A percentile compares a stretch with the other conserved stretches of the same genome.
Conservation (phyloP, 2,329 filamentous ascomycete genomes). For the Fusarium robinianum region DNA sequence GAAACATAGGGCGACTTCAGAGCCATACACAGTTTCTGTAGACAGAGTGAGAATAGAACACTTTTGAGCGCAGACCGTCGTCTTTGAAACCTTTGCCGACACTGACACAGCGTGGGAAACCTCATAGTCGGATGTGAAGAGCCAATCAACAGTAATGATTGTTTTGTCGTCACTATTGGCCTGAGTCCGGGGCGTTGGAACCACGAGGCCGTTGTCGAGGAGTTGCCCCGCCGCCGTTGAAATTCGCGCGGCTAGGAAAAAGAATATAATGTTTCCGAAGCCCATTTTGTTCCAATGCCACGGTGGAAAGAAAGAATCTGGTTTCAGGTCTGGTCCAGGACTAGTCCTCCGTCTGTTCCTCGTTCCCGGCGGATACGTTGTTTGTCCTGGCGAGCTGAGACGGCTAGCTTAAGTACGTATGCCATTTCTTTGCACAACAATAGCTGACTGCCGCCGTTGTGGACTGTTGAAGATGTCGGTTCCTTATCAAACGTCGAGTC, state of each 20-base stretch:
- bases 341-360: slow-evolving; percentile 13
- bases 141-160: slow-evolving; percentile 24
- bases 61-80: slow-evolving; percentile 27
- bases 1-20: not conserved
- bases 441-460: slow-evolving; percentile 10
- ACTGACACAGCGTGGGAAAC: slow-evolving; percentile 1
- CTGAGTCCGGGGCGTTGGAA: slow-evolving; percentile 9
- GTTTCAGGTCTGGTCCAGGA: slow-evolving; percentile 11
- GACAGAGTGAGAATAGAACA: slow-evolving; percentile 29
- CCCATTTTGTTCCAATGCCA: slow-evolving; percentile 25
- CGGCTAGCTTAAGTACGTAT: slow-evolving; percentile 24
- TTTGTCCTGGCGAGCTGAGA: not conserved
- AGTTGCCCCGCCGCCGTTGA: slow-evolving; percentile 6
- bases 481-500: slow-evolving; percentile 21
- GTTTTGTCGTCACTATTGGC: slow-evolving; percentile 10
- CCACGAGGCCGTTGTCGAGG: not conserved
- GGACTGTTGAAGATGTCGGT: slow-evolving; percentile 9
- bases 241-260: slow-evolving; percentile 17
- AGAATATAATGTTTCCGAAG: slow-evolving; percentile 17
- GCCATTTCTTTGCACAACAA: slow-evolving; percentile 15
- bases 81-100: slow-evolving; percentile 13
- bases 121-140: slow-evolving; percentile 20
- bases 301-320: slow-evolving; percentile 23
- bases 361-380: too few species aligned
- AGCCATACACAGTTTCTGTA: slow-evolving; percentile 26